phyloP scores from a whole-genome alignment of 768 basidiomycete species.

The Suillus fuscotomentosus region DNA sequence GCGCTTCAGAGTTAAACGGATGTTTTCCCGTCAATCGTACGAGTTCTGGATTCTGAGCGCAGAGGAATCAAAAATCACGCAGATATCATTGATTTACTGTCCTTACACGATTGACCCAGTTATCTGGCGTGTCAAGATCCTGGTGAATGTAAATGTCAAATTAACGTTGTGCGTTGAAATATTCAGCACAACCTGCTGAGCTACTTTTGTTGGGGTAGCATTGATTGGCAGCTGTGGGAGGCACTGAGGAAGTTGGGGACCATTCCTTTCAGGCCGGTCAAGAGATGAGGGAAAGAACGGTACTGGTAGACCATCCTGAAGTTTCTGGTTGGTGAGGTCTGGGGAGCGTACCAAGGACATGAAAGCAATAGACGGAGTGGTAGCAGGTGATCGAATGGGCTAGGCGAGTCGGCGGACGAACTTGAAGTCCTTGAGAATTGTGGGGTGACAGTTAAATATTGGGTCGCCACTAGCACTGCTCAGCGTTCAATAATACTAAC shows the following conservation, averaged over 20 bases:
- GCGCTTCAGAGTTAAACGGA: conserved; percentile 60
- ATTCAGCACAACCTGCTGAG: conserved; percentile 19
- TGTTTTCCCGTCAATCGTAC: conserved; percentile 58
- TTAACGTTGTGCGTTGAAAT: neutral
- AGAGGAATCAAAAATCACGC: neutral
- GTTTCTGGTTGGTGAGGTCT: neutral
- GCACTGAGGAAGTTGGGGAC: conserved; percentile 15
- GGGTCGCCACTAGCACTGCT: neutral
- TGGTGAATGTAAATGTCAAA: conserved; percentile 3
- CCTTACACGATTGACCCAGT: conserved; percentile 37
- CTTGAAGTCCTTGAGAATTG: neutral
- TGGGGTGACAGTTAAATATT: too few relatives aligned
- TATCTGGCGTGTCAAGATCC: conserved; percentile 39
- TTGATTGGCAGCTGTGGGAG: conserved; percentile 25
- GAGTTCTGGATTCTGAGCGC: conserved; percentile 33
- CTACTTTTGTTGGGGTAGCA: conserved; percentile 17
- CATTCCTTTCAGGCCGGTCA: conserved; percentile 18
- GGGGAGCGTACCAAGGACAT: conserved; percentile 7
- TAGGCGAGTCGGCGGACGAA: conserved; percentile 5
- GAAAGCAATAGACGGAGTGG: conserved; percentile 11
- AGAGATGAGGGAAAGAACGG: conserved; percentile 20
- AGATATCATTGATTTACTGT: neutral
- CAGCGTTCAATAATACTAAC: neutral
- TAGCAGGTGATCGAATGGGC: neutral
- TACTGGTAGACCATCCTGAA: conserved; percentile 9